These are phyloP conservation scores for Pseudocercospora crystallina DNA, from an alignment of 2,329 filamentous ascomycete genomes.

Conservation along the genomic window DNA sequence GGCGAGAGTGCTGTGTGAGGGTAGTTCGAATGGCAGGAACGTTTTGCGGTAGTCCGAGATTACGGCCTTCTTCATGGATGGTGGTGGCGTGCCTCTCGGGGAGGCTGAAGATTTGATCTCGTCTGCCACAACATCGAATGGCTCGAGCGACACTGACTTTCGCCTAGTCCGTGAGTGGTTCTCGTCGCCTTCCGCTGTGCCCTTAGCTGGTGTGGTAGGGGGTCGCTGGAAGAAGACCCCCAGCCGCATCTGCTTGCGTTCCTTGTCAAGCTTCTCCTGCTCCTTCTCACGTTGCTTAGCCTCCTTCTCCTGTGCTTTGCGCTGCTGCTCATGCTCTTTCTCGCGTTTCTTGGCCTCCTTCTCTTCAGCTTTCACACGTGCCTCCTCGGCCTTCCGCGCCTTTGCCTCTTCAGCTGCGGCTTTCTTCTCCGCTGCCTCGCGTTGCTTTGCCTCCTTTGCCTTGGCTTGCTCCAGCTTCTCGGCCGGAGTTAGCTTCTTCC, in stretches of 20 bases:
- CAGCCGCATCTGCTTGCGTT: conserved; percentile 38
- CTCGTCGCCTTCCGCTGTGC: conserved; percentile 16
- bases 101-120: conserved; percentile 27
- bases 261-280: conserved; percentile 33
- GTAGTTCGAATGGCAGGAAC: conserved; percentile 81
- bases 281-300: conserved; percentile 31
- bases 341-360: conserved; percentile 34
- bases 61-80: conserved; percentile 25
- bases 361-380: conserved; percentile 38
- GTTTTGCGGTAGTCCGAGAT: conserved; percentile 54
- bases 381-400: conserved; percentile 41
- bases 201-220: conserved; percentile 36
- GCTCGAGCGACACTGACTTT: conserved; percentile 37
- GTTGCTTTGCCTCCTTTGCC: conserved; percentile 26
- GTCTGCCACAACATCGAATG: conserved; percentile 29
- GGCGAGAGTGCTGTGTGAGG: conserved; percentile 71
- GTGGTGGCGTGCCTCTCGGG: conserved; percentile 23
- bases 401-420: conserved; percentile 42
- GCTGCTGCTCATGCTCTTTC: conserved; percentile 42
- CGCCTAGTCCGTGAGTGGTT: conserved; percentile 32
- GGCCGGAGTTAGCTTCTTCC: conserved; percentile 44
- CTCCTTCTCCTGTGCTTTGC: conserved; percentile 44
- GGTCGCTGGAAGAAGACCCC: conserved; percentile 46
- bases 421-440: conserved; percentile 36
- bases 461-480: conserved; percentile 40